Percentiles rank a stretch among this genome's conserved stretches.
phyloP scores from a whole-genome alignment of 768 basidiomycete genomes.

The Leccinum subtestaceum region DNA sequence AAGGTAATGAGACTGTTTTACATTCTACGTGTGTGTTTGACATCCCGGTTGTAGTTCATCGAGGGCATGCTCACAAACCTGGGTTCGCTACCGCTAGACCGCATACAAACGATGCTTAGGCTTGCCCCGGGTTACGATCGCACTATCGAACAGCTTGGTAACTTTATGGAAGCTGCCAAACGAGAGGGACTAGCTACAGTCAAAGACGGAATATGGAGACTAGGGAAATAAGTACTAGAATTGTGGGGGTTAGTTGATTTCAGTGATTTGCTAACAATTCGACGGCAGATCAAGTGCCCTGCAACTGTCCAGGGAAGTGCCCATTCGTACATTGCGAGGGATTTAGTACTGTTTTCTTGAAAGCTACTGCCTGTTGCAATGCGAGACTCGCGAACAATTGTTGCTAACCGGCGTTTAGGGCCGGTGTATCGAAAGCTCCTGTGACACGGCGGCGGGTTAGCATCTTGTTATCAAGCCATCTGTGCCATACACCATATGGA shows the following conservation, averaged over 20 bases:
- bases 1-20: conserved; percentile 48
- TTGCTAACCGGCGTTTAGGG: conserved; percentile 22
- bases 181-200: conserved; percentile 72
- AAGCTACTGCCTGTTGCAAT: not conserved
- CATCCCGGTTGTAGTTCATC: conserved; percentile 56
- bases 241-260: not conserved
- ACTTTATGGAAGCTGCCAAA: conserved; percentile 78
- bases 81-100: conserved; percentile 67
- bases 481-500: conserved; percentile 14
- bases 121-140: conserved; percentile 82
- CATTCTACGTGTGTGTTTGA: not conserved
- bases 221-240: conserved; percentile 29
- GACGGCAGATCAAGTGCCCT: conserved; percentile 9
- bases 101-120: conserved; percentile 88
- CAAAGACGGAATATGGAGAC: conserved; percentile 69
- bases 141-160: conserved; percentile 71
- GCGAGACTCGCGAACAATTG: no score
- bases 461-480: conserved; percentile 15
- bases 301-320: conserved; percentile 9
- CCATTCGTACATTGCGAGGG: conserved; percentile 5
- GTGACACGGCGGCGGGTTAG: no score
- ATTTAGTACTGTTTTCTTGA: not conserved
- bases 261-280: not conserved
- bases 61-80: conserved; percentile 91
- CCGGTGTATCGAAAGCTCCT: conserved; percentile 18